Base-by-base conservation (phyloP, 1,284 basidiomycete species). In the Chiua sp. region DNA sequence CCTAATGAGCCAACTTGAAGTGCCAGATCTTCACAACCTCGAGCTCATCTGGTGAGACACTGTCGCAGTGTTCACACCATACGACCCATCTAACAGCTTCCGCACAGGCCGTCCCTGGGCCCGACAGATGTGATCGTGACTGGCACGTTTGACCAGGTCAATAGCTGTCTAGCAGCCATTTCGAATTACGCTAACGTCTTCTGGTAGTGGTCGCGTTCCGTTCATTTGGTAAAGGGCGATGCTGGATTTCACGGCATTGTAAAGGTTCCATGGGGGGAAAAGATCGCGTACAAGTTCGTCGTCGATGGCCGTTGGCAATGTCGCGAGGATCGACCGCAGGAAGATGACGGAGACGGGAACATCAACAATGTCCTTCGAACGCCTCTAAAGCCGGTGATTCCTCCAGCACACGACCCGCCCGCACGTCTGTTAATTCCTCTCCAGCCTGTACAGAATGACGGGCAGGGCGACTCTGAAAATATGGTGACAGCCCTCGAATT, bases 121-220 rank as follows among this genome's bases (percentile, higher is more conserved):
- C 84, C 89, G 53, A 78, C 74, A 53, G 75, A 79, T 59, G 90
- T 92, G 59, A 82, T 91, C 65, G 82, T 90, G 60, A 91, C 90
- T 22, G 91, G 91, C 54, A 82, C 87, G 37, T 93, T 93, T 72
- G 91, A 93, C 80, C 77, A 88, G 74, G 91, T 91, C 71, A 71
- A 87, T 75, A 22, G 22, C n/a, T 5, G 4, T 39, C 47, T 37
- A 47, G 39, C 26, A 47, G 22, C 32, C 58, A 46, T 50, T 53
- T 20, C 42, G 18, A 42, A 23, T 35, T 23, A 32, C 47, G 42
- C 62, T 69, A 57, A 60, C 46, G 15, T 51, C 16, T 20, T 60
- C 20, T 7, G n/a, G 16, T 16, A 92, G 90, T 93, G 91, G 91
- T 82, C 86, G 33, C 77, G 77, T 62, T 87, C 87, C 49, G 73